Conservation (phyloP, 1,284 basidiomycete species). For the Xerocomus amazonicus region DNA sequence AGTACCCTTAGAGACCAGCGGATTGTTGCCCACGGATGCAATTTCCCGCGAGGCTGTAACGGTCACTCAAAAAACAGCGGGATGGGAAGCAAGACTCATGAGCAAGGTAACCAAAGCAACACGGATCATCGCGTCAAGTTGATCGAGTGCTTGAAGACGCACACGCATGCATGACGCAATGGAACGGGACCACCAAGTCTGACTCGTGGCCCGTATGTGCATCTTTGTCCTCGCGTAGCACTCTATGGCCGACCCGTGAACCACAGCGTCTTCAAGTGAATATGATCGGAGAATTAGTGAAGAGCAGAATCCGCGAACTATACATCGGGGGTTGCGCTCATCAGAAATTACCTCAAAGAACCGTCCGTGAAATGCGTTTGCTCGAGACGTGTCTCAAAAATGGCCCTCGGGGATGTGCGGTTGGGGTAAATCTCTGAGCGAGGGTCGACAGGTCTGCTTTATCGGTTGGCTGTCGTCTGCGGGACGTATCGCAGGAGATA, state of each 20-base stretch:
- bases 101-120: background rate
- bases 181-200: background rate
- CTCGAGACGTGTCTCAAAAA: background rate
- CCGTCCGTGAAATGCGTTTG: background rate
- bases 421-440: background rate
- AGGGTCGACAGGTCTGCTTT: background rate
- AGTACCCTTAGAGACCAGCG: background rate
- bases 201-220: background rate
- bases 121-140: background rate
- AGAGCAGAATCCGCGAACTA: slow-evolving; percentile 6
- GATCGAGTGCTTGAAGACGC: background rate
- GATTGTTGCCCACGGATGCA: background rate
- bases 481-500: background rate
- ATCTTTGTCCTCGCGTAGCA: background rate
- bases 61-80: background rate
- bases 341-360: slow-evolving; percentile 14
- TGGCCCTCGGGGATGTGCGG: background rate
- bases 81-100: background rate
- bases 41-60: background rate
- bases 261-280: slow-evolving; percentile 9
- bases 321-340: background rate
- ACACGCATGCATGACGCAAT: background rate
- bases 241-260: slow-evolving; percentile 1
- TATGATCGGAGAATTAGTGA: slow-evolving; percentile 14
- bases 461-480: background rate